A percentile compares a stretch with the other conserved stretches of the same genome.
phyloP scores from a whole-genome alignment of 1,284 basidiomycete genomes.

The Melampsora medusae region DNA sequence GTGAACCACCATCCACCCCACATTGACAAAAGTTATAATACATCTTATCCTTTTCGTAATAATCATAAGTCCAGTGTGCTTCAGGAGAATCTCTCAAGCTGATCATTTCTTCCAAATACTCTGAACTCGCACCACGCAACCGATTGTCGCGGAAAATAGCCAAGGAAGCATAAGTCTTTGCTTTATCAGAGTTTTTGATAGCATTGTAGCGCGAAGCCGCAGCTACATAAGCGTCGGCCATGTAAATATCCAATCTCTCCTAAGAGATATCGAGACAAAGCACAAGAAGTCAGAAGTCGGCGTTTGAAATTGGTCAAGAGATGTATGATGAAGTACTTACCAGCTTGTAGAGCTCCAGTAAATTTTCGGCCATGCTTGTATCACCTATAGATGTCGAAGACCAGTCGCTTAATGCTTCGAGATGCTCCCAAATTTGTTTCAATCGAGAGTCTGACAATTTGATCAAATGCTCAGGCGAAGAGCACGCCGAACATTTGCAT shows the following conservation, averaged over 20 bases:
- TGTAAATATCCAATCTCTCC: neutral
- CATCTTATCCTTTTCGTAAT: too few relatives aligned
- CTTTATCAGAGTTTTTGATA: neutral
- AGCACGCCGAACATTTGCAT: neutral
- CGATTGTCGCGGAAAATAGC: neutral
- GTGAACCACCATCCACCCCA: too few relatives aligned
- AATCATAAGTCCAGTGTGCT: slow-evolving; percentile 1
- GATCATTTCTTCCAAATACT: neutral
- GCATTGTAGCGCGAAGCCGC: neutral
- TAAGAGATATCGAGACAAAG: neutral
- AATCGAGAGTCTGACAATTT: neutral
- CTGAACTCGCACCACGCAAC: neutral
- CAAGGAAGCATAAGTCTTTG: neutral
- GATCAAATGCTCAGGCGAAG: neutral
- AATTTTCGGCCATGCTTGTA: neutral
- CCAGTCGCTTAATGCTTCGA: neutral
- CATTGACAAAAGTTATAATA: too few relatives aligned
- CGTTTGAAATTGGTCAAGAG: neutral
- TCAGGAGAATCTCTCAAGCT: neutral
- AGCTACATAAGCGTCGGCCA: neutral
- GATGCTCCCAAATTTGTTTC: neutral
- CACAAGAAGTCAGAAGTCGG: neutral
- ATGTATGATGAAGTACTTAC: neutral
- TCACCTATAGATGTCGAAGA: neutral
- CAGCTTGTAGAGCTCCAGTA: neutral